Percentiles rank a stretch among this genome's conserved stretches.
These are phyloP conservation scores for Jacaranda copaia DNA, from an alignment of 257 asterid genomes.

Conservation along the genomic window DNA sequence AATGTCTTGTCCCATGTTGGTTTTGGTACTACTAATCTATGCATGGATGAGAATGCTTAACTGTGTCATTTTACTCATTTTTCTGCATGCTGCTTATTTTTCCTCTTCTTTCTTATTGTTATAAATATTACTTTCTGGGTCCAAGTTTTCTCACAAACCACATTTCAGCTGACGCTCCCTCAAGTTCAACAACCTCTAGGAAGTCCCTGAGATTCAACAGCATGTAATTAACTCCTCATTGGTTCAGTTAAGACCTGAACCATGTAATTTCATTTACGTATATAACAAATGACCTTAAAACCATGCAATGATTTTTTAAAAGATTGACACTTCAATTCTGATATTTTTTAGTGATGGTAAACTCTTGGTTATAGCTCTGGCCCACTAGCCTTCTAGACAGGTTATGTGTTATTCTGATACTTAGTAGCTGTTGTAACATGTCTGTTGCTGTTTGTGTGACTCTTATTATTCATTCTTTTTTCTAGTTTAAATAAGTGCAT, in stretches of 20 bases:
- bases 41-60: slow-evolving; percentile 9
- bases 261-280: background rate
- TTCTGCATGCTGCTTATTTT: slow-evolving; percentile 15
- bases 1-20: background rate
- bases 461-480: background rate
- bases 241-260: background rate
- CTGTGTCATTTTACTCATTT: background rate
- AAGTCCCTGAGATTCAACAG: background rate
- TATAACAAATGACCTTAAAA: background rate
- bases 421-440: background rate
- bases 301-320: background rate
- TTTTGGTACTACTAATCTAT: background rate
- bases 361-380: background rate
- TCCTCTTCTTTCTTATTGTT: slow-evolving; percentile 8
- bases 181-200: background rate
- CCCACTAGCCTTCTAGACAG: background rate
- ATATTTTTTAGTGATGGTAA: background rate
- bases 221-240: slow-evolving; percentile 12
- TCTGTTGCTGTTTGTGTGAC: background rate
- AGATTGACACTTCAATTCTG: background rate
- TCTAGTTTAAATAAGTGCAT: background rate
- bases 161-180: too few species aligned
- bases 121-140: background rate
- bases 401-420: background rate
- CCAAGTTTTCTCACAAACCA: background rate